Percentiles rank a stretch among this genome's conserved stretches.
Conservation (phyloP, 371 early-diverging fungal species). For the Mucor indicus region DNA sequence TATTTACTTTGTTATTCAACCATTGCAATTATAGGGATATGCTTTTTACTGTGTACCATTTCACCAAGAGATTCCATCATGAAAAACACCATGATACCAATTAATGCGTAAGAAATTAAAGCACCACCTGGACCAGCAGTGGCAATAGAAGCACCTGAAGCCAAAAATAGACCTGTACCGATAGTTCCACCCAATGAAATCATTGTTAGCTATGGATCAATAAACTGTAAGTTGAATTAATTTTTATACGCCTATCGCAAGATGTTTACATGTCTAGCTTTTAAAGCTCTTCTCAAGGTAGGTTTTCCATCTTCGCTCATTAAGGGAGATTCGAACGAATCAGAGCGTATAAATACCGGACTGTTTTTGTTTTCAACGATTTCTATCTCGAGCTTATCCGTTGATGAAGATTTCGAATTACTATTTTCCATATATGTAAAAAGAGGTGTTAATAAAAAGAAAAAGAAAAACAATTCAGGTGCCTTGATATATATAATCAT, state of each 20-base stretch:
- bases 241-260: too few species aligned
- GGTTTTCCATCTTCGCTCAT: conserved; percentile 5
- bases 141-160: conserved; percentile 72
- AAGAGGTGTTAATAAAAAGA: too few species aligned
- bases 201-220: conserved; percentile 64
- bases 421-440: too few species aligned
- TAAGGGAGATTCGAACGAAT: too few species aligned
- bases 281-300: conserved; percentile 16
- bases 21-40: background rate
- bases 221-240: too few species aligned
- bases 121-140: conserved; percentile 81
- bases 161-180: conserved; percentile 85
- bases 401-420: too few species aligned
- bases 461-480: too few species aligned
- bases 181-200: conserved; percentile 79
- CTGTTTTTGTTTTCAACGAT: too few species aligned
- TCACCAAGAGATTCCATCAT: conserved; percentile 83
- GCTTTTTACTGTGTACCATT: too few species aligned
- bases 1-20: background rate
- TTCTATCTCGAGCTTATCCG: too few species aligned
- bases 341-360: too few species aligned
- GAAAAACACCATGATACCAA: conserved; percentile 81
- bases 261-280: conserved; percentile 28
- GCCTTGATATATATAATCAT: too few species aligned
- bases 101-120: conserved; percentile 69